Percentiles rank a stretch among this genome's conserved stretches.
Evolutionary conservation across 345 rosid genomes (phyloP).

Genomic region (Arabidopsis arenosa): DNA sequence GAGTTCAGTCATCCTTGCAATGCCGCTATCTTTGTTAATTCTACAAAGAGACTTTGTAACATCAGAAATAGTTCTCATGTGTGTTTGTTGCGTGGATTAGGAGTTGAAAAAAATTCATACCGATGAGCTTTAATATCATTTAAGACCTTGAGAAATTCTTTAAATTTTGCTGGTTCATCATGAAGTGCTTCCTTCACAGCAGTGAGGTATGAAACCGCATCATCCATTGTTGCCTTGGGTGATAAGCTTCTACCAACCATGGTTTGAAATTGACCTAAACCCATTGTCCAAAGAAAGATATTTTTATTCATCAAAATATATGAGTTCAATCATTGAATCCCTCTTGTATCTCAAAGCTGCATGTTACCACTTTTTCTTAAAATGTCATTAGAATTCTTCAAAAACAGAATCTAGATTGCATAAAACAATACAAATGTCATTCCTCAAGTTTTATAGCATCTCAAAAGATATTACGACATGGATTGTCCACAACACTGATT

Average conservation of each 20-base stretch:
- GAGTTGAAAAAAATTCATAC: background rate
- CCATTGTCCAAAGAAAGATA: too few species aligned
- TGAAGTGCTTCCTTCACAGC: background rate
- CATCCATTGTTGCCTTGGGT: background rate
- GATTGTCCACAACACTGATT: too few species aligned
- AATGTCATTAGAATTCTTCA: too few species aligned
- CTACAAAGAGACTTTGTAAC: background rate
- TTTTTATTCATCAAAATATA: too few species aligned
- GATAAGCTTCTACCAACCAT: background rate
- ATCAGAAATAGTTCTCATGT: background rate
- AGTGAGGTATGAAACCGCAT: background rate
- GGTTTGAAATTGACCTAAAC: background rate
- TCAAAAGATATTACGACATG: too few species aligned
- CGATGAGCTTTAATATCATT: background rate
- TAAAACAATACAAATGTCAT: too few species aligned
- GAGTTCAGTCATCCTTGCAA: background rate
- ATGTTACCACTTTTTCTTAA: too few species aligned
- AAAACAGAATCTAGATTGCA: too few species aligned
- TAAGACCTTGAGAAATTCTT: background rate
- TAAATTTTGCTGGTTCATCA: background rate
- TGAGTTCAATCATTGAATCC: too few species aligned
- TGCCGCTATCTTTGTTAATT: background rate
- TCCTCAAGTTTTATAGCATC: too few species aligned
- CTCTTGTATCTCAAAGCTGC: too few species aligned
- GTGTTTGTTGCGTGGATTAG: background rate